phyloP scores from a whole-genome alignment of 441 rosid species.

The Omphalea diandra region DNA sequence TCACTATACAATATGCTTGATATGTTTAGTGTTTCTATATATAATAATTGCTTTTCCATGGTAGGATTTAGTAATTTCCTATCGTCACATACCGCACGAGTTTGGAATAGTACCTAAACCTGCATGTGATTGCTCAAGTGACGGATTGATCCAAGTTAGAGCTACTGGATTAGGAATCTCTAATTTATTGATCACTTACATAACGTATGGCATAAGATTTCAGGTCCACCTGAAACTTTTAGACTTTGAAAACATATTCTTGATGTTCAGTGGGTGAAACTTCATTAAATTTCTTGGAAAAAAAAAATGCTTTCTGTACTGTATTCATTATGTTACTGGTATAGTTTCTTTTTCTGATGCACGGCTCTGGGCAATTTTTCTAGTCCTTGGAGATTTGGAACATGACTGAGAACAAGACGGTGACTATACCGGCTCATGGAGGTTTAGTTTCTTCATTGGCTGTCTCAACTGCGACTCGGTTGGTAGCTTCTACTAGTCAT shows the following conservation, averaged over 20 bases:
- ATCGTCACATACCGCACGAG: background rate
- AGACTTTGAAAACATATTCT: background rate
- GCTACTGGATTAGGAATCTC: background rate
- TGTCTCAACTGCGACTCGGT: constrained; percentile 59
- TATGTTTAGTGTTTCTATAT: background rate
- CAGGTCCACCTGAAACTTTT: background rate
- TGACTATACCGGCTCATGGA: constrained; percentile 74
- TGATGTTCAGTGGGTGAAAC: background rate
- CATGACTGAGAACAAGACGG: constrained; percentile 70
- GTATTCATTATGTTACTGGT: background rate
- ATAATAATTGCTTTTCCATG: background rate
- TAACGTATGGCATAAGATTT: background rate
- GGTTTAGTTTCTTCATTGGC: constrained; percentile 74
- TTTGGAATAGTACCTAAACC: background rate
- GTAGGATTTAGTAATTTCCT: background rate
- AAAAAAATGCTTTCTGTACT: background rate
- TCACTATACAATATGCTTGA: background rate
- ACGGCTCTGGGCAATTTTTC: constrained; percentile 13
- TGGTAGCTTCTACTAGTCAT: constrained; percentile 85
- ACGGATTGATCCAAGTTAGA: background rate
- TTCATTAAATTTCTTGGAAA: background rate
- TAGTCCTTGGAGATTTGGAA: constrained; percentile 94
- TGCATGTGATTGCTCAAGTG: background rate
- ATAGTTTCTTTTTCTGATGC: constrained; percentile 7
- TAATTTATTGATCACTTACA: background rate